A percentile compares a stretch with the other conserved stretches of the same genome.
Conservation (phyloP, 257 asterid genomes). For the Solanum sitiens region DNA sequence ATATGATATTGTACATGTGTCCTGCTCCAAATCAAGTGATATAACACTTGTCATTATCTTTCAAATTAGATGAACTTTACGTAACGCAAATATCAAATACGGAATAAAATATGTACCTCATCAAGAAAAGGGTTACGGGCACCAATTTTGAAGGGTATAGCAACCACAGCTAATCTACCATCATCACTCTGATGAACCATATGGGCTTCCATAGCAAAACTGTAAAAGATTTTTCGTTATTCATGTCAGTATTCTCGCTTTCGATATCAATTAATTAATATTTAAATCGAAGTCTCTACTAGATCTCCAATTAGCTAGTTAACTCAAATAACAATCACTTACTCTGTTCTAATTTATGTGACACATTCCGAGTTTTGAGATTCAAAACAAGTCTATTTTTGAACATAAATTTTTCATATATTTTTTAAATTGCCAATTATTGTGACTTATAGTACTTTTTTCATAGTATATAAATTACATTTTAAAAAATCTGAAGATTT, state of each 20-base stretch:
- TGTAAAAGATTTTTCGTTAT: constrained; percentile 3
- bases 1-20: neutral
- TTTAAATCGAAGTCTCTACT: neutral
- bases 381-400: no score
- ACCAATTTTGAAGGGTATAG: constrained; percentile 48
- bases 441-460: no score
- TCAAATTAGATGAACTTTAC: neutral
- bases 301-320: neutral
- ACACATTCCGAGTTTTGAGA: neutral
- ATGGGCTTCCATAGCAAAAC: constrained; percentile 56
- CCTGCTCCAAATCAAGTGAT: neutral
- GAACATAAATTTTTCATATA: no score
- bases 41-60: neutral
- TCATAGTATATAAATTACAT: neutral
- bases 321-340: neutral
- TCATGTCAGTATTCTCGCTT: neutral
- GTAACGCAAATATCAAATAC: neutral
- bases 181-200: constrained; percentile 43
- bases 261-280: neutral
- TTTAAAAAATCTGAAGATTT: no score
- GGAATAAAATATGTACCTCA: constrained; percentile 2
- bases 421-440: neutral
- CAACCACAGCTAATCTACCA: constrained; percentile 42
- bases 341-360: neutral
- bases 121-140: constrained; percentile 41